These are phyloP conservation scores for Sextonia rubra DNA, from an alignment of 164 flowering plant genomes.

Conservation along the genomic window DNA sequence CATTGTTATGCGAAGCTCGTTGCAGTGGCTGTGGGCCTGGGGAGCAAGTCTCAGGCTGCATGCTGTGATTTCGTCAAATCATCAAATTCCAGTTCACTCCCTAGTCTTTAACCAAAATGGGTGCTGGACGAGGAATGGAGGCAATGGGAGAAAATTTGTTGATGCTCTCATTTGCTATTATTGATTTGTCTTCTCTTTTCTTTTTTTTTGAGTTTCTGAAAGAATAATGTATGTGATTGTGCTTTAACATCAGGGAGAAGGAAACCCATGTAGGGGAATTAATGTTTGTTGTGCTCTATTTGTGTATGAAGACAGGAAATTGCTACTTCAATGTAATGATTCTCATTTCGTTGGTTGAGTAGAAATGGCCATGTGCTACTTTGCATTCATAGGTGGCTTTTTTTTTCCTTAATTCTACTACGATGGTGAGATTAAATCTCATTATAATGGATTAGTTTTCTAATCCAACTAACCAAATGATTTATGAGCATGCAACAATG, in stretches of 20 bases:
- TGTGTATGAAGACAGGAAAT: background rate
- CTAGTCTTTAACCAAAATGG: slow-evolving; percentile 14
- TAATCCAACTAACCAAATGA: too few relatives aligned
- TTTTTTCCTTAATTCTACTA: too few relatives aligned
- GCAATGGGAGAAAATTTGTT: background rate
- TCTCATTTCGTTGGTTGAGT: too few relatives aligned
- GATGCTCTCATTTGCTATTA: slow-evolving; percentile 4
- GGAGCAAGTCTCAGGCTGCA: background rate
- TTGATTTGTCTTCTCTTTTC: slow-evolving; percentile 1
- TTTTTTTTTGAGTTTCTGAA: background rate
- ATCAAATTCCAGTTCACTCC: slow-evolving; percentile 9
- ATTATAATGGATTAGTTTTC: too few relatives aligned
- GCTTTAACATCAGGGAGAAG: slow-evolving; percentile 4
- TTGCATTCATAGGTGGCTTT: too few relatives aligned
- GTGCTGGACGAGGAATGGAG: background rate
- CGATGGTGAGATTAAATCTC: too few relatives aligned
- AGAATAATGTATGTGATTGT: slow-evolving; percentile 5
- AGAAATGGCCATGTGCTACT: too few relatives aligned
- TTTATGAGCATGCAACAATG: too few relatives aligned
- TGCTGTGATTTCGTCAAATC: background rate
- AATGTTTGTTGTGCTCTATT: background rate
- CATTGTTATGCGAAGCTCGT: background rate
- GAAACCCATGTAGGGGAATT: background rate
- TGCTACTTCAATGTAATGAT: background rate
- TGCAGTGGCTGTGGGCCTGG: slow-evolving; percentile 1